phyloP scores from a whole-genome alignment of 768 basidiomycete species.

The Psilocybe subaeruginosa region DNA sequence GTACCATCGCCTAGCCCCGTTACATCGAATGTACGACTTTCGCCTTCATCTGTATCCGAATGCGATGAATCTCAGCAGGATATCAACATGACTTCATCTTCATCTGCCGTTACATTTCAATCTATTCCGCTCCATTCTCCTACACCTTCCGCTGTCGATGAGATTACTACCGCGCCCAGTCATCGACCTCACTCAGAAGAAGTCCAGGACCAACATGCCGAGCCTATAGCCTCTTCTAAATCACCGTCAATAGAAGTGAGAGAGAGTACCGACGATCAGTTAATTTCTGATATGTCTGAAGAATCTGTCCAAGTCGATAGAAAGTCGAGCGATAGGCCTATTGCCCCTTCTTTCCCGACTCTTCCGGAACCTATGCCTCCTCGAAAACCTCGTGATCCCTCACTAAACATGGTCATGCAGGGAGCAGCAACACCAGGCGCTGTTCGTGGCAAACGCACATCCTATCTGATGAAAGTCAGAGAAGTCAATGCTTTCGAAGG shows the following conservation, averaged over 20 bases:
- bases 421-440: conserved; percentile 45
- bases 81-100: conserved; percentile 24
- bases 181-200: not conserved
- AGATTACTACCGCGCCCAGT: not conserved
- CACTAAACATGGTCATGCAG: conserved; percentile 28
- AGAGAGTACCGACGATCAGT: conserved; percentile 5
- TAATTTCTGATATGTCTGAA: conserved; percentile 13
- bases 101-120: conserved; percentile 39
- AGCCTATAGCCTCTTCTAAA: not conserved
- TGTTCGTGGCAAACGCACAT: conserved; percentile 66
- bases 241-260: not conserved
- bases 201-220: not conserved
- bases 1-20: not conserved
- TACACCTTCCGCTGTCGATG: not conserved
- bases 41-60: not conserved
- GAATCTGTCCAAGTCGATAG: conserved; percentile 16
- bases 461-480: conserved; percentile 80
- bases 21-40: not conserved
- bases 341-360: conserved; percentile 54
- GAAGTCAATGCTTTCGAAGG: conserved; percentile 72
- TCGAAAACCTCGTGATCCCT: conserved; percentile 60
- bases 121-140: conserved; percentile 44
- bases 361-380: conserved; percentile 71
- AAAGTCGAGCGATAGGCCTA: conserved; percentile 37
- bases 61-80: conserved; percentile 8